Conservation (phyloP, 2,329 filamentous ascomycete species). For the Xylaria sp. region DNA sequence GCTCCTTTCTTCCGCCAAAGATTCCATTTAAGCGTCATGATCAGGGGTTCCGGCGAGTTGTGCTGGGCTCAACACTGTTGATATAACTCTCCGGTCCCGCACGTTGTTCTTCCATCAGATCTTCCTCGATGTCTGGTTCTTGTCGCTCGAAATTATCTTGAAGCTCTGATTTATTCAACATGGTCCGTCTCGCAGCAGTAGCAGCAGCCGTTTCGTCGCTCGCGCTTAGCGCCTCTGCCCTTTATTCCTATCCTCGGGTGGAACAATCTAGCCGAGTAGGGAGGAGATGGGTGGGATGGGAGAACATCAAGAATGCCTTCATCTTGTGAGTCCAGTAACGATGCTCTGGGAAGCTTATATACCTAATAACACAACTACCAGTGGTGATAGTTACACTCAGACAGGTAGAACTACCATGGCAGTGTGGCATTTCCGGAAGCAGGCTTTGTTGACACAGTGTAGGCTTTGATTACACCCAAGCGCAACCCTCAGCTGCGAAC, state of each 20-base stretch:
- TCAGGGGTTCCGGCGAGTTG: background rate
- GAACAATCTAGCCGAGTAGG: background rate
- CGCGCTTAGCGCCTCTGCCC: slow-evolving; percentile 28
- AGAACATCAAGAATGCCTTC: slow-evolving; percentile 55
- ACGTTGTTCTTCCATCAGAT: background rate
- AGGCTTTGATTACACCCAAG: slow-evolving; percentile 64
- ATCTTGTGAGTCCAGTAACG: slow-evolving; percentile 54
- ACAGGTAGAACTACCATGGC: slow-evolving; percentile 40
- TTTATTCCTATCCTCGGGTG: slow-evolving; percentile 2
- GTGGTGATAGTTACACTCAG: slow-evolving; percentile 51
- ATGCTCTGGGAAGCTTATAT: background rate
- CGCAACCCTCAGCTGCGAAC: slow-evolving; percentile 64
- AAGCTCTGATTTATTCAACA: slow-evolving; percentile 8
- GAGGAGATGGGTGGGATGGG: slow-evolving; percentile 51
- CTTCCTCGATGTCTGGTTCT: background rate
- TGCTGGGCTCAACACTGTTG: background rate
- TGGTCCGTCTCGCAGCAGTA: slow-evolving; percentile 19
- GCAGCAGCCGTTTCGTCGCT: slow-evolving; percentile 23
- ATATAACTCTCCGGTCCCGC: slow-evolving; percentile 24
- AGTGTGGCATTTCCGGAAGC: background rate
- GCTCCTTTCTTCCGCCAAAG: slow-evolving; percentile 23
- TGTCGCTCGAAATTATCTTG: background rate
- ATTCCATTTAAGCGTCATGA: background rate
- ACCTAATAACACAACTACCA: slow-evolving; percentile 31
- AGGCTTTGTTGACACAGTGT: slow-evolving; percentile 27